Evolutionary conservation across 352 stramenopile genomes (phyloP), one percentile per base, ranked within the genome.

Genomic region (Thalassiosira mediterranea): DNA sequence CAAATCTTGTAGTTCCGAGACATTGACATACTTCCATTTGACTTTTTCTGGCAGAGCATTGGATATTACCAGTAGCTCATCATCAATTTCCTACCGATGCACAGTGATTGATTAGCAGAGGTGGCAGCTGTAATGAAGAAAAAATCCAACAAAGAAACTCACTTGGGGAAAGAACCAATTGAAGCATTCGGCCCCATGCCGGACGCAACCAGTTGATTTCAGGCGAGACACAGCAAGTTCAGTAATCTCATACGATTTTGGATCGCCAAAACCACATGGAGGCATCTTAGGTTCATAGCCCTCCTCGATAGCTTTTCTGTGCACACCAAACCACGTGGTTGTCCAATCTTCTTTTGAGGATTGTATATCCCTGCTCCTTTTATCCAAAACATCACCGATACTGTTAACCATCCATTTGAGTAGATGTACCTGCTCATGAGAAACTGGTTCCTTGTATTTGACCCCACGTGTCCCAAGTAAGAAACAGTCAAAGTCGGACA

Each of bases 401-500:
- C 78, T 73, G 34, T 79, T 52, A 13, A 88, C 71, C 21, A 47
- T 76, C 83, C 83, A 90, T 48, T 82, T 84, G 38, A 87, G 51
- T 1, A 90, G 15, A 13, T 85, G 56, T 57, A 86, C 61, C 64
- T 90, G 83, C 44, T 90, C 75, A 23, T 37, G 34, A n/a, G 83
- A 71, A 34, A 90, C 57, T 52, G 76, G 70, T 23, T 78, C 48
- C n/a, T 83, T 64, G 46, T 84, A 87, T 57, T 63, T 67, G 25
- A 86, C 78, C 25, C 81, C 66, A 70, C 71, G 64, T 48, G 74
- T 72, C 47, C 79, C 83, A 3, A 86, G 46, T n/a, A 86, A 53
- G 57, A 90, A 90, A 44, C 69, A 76, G 72, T 90, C 83, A 62
- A 90, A 90, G 75, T 90, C 83, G 40, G 71, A 83, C 26, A 88